Base-by-base conservation (phyloP, 139 green algal species). In the Zygnema cylindricum region DNA sequence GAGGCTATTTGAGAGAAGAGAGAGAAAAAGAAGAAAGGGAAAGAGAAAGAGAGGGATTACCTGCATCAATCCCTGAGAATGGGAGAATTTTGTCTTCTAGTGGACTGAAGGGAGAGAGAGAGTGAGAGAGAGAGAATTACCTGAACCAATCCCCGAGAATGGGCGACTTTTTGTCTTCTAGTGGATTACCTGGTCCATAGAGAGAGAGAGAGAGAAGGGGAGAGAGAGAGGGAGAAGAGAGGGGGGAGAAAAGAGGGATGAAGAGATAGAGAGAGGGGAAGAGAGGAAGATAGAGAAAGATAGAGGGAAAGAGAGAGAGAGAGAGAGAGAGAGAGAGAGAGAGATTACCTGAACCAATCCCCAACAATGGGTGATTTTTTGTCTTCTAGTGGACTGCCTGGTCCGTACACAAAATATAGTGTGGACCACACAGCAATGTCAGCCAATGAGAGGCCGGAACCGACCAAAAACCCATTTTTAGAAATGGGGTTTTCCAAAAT, bases 341-440 rank as follows among this genome's bases (percentile, higher is more conserved):
- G 57, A 30, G 30, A 30, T 73, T 43, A 79, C 71, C 71, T 79
- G 71, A 54, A 79, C 36, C 38, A 79, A 16, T 41, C 16, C 11
- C 11, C 36, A 30, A 30, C 57, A 54, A 43, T 41, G 16, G 36
- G 11, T 11, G 71, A 41, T 23, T 16, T 16, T 7, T 3, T 43
- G 16, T 43, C 16, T 11, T 41, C 71, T 16, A 41, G 7, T 41
- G 38, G 7, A 41, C 71, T 16, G 11, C 71, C 71, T 25, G 71
- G 7, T 11, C 71, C 71, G 71, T n/a, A 79, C 71, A 79, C 7
- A 3, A 16, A 16, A 79, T 79, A 43, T 23, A 79, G 71, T 41
- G 71, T 79, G 11, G 71, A 54, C 71, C 71, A 79, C 11, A 43
- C 21, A 3, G 16, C 71, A 79, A 79, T 43, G 16, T 79, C 71